Percentiles rank a stretch among this genome's conserved stretches.
Evolutionary conservation across 108 stramenopile genomes (phyloP).

Genomic region (Schizochytrium sp.): DNA sequence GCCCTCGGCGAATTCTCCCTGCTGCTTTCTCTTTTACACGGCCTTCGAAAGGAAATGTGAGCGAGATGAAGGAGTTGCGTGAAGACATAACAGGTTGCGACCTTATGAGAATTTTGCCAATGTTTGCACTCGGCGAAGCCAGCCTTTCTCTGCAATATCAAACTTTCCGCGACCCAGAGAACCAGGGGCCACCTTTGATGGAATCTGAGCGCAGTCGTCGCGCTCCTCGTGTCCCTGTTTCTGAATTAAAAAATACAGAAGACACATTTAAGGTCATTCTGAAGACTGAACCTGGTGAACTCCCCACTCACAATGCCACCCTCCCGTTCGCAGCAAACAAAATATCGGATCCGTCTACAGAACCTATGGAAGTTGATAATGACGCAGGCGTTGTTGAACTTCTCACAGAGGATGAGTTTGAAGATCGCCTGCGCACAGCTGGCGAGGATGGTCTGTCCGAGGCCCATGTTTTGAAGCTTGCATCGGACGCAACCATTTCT

Average conservation of each 20-base stretch:
- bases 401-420: no score
- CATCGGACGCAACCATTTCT: no score
- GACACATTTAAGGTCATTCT: background rate
- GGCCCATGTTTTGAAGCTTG: background rate
- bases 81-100: background rate
- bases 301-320: no score
- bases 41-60: background rate
- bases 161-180: background rate
- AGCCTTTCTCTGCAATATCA: background rate
- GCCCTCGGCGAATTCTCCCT: background rate
- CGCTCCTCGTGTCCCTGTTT: conserved; percentile 6
- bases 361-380: no score
- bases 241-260: background rate
- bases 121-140: conserved; percentile 8
- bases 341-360: no score
- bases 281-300: no score
- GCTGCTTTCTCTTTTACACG: background rate
- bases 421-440: background rate
- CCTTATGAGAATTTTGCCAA: background rate
- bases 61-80: background rate
- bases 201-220: conserved; percentile 17
- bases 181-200: background rate
- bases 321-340: no score
- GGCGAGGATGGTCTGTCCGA: background rate
- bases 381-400: no score